These are phyloP conservation scores for Rhodotorula sp. DNA, from an alignment of 1,284 basidiomycete species.

Conservation along the genomic window DNA sequence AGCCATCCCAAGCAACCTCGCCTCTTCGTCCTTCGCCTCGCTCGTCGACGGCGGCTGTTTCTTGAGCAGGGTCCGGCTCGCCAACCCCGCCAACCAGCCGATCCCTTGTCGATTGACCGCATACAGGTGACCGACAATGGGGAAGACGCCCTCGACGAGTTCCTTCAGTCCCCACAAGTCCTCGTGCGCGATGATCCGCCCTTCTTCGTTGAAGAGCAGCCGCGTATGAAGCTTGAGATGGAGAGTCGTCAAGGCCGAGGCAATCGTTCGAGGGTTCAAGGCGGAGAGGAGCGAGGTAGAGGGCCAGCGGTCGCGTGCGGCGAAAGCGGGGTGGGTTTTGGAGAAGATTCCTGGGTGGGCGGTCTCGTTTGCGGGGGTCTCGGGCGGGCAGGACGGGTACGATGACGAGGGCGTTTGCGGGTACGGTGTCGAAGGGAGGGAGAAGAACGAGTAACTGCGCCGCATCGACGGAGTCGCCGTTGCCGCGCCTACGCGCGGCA, in stretches of 20 bases:
- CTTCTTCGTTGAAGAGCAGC: constrained; percentile 37
- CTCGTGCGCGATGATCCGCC: constrained; percentile 36
- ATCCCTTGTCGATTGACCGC: constrained; percentile 30
- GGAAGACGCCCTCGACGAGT: constrained; percentile 39
- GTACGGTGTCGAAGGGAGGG: constrained; percentile 32
- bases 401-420: constrained; percentile 19
- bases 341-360: constrained; percentile 18
- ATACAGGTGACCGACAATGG: constrained; percentile 30
- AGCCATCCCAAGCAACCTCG: background rate
- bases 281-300: constrained; percentile 7
- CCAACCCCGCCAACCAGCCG: constrained; percentile 19
- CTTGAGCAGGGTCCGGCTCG: constrained; percentile 20
- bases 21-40: background rate
- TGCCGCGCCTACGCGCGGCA: background rate
- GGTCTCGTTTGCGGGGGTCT: background rate
- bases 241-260: constrained; percentile 24
- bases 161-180: constrained; percentile 39
- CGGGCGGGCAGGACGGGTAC: background rate
- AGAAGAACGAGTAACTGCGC: constrained; percentile 37
- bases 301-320: constrained; percentile 14
- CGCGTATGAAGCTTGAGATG: constrained; percentile 37
- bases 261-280: constrained; percentile 28
- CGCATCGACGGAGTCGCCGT: constrained; percentile 14
- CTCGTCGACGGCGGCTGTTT: background rate
- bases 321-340: constrained; percentile 21